phyloP scores from a whole-genome alignment of 805 yeast species.

The Lachancea cidri region DNA sequence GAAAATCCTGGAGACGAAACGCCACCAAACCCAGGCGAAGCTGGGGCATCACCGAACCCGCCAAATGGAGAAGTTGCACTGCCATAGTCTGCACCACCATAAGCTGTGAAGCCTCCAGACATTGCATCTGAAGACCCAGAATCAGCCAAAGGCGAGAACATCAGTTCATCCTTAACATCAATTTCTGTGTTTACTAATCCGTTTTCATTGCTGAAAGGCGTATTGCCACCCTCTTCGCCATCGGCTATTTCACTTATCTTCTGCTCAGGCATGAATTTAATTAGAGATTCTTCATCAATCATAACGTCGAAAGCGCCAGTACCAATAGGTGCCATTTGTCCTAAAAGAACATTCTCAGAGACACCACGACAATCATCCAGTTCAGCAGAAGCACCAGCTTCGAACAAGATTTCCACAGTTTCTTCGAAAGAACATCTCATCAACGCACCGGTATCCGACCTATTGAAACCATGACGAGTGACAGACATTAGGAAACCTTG shows the following conservation, averaged over 20 bases:
- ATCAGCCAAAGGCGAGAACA: slow-evolving; percentile 89
- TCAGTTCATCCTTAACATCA: slow-evolving; percentile 64
- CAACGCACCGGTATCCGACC: slow-evolving; percentile 97
- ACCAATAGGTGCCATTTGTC: slow-evolving; percentile 98
- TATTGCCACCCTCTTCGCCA: slow-evolving; percentile 73
- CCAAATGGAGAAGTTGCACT: slow-evolving; percentile 50
- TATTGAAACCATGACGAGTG: slow-evolving; percentile 98
- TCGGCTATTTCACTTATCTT: slow-evolving; percentile 38
- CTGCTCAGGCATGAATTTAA: slow-evolving; percentile 42
- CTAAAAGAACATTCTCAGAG: slow-evolving; percentile 94
- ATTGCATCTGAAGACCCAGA: slow-evolving; percentile 72
- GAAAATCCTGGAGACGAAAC: slow-evolving; percentile 67
- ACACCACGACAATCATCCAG: slow-evolving; percentile 98
- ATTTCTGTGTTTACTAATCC: slow-evolving; percentile 58
- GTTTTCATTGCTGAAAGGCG: slow-evolving; percentile 75
- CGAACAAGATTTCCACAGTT: slow-evolving; percentile 94
- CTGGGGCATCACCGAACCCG: slow-evolving; percentile 47
- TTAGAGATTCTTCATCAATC: slow-evolving; percentile 85
- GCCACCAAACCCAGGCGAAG: slow-evolving; percentile 52
- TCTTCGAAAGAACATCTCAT: slow-evolving; percentile 99
- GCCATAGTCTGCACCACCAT: slow-evolving; percentile 71
- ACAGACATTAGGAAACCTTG: slow-evolving; percentile 98
- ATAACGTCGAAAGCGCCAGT: slow-evolving; percentile 96
- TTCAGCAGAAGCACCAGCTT: slow-evolving; percentile 98
- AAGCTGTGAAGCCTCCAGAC: slow-evolving; percentile 83